Evolutionary conservation across 2,329 filamentous ascomycete genomes (phyloP).

Genomic region (Claviceps capensis): DNA sequence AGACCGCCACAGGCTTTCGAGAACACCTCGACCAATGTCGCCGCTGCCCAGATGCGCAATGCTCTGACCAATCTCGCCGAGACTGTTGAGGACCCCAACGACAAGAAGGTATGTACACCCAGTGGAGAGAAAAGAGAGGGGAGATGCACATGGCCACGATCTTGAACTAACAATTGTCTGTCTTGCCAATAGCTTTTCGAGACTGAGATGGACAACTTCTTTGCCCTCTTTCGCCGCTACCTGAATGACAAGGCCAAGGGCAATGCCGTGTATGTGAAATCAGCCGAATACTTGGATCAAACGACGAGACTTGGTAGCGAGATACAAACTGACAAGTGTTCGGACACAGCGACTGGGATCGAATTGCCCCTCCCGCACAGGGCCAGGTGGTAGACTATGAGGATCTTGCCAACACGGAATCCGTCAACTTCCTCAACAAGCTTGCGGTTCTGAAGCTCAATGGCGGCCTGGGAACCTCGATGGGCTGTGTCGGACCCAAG

Average conservation of each 20-base stretch:
- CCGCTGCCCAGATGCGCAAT: conserved; percentile 98
- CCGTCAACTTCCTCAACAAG: conserved; percentile 91
- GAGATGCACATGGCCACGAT: not conserved
- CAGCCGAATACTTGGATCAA: not conserved
- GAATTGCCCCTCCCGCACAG: conserved; percentile 84
- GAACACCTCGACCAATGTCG: conserved; percentile 96
- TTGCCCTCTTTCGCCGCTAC: conserved; percentile 94
- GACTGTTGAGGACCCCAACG: conserved; percentile 66
- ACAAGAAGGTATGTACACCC: conserved; percentile 58
- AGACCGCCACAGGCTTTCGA: conserved; percentile 66
- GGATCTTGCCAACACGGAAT: conserved; percentile 76
- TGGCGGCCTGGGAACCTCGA: conserved; percentile 96
- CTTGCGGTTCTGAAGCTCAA: conserved; percentile 98
- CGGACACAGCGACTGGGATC: conserved; percentile 73
- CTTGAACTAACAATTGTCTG: conserved; percentile 1
- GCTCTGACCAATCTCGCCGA: conserved; percentile 84
- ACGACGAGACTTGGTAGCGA: not conserved
- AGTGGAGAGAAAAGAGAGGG: not conserved
- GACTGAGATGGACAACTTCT: conserved; percentile 99
- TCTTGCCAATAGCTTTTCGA: conserved; percentile 60
- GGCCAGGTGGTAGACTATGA: conserved; percentile 94
- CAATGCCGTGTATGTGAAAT: conserved; percentile 56
- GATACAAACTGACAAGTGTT: not conserved
- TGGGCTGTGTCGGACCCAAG: conserved; percentile 98
- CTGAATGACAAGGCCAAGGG: conserved; percentile 98